Conservation (phyloP, 441 rosid species). For the Omphalea diandra region DNA sequence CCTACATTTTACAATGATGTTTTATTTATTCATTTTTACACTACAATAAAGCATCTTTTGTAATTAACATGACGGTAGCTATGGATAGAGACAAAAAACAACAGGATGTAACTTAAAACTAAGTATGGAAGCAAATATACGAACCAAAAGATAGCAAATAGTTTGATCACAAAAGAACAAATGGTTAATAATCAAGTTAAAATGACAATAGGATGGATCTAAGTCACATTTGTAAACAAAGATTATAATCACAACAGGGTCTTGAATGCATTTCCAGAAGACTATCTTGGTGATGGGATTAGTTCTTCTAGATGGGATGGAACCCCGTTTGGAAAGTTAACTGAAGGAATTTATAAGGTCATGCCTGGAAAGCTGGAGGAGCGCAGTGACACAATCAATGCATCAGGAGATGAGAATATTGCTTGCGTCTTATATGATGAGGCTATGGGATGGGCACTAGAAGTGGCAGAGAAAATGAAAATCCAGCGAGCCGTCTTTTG, state of each 20-base stretch:
- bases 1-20: too few species aligned
- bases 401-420: constrained; percentile 19
- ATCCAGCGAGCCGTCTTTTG: too few species aligned
- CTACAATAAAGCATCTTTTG: neutral
- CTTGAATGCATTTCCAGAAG: neutral
- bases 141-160: neutral
- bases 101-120: neutral
- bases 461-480: too few species aligned
- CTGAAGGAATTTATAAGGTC: constrained; percentile 5
- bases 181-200: neutral
- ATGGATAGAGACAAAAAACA: neutral
- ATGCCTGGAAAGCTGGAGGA: constrained; percentile 34
- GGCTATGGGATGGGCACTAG: too few species aligned
- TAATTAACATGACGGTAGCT: neutral
- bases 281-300: neutral
- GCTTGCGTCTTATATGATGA: constrained; percentile 28
- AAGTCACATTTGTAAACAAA: constrained; percentile 15
- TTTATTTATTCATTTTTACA: too few species aligned
- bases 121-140: too few species aligned
- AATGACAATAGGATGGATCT: too few species aligned
- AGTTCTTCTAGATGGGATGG: constrained; percentile 28
- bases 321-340: constrained; percentile 15
- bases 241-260: constrained; percentile 7
- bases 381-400: constrained; percentile 20
- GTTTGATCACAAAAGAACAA: neutral